Evolutionary conservation across 495 filamentous ascomycete genomes (phyloP).

Genomic region (Tuber melanosporum): DNA sequence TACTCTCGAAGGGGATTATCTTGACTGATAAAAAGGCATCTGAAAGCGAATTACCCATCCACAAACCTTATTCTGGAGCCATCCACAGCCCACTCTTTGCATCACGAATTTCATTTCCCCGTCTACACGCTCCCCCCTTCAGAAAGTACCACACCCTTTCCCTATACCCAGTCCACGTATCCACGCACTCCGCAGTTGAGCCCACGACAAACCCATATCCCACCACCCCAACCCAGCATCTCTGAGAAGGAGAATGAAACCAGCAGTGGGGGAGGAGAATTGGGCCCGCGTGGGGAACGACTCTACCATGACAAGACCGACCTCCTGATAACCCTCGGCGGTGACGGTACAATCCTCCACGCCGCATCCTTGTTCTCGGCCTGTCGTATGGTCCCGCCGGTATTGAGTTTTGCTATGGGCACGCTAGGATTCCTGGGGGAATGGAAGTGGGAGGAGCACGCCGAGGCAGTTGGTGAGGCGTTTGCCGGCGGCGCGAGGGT

Average conservation of each 20-base stretch:
- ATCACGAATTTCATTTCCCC: conserved; percentile 67
- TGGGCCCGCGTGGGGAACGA: conserved; percentile 37
- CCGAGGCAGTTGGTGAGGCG: conserved; percentile 81
- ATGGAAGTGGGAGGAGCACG: conserved; percentile 89
- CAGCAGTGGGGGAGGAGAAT: not conserved
- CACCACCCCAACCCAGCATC: conserved; percentile 4
- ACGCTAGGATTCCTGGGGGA: conserved; percentile 91
- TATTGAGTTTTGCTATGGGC: conserved; percentile 95
- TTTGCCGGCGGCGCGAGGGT: conserved; percentile 49
- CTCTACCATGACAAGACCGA: conserved; percentile 68
- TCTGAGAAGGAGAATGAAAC: not conserved
- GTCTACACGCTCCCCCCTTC: conserved; percentile 56
- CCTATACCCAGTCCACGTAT: conserved; percentile 41
- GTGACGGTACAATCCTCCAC: conserved; percentile 90
- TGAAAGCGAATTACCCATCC: conserved; percentile 69
- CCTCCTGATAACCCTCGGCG: conserved; percentile 78
- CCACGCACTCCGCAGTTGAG: conserved; percentile 33
- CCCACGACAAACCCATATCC: conserved; percentile 1
- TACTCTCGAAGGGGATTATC: conserved; percentile 3
- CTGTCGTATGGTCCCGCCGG: conserved; percentile 73
- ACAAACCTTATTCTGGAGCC: conserved; percentile 78
- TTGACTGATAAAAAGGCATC: conserved; percentile 52
- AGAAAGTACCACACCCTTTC: conserved; percentile 44
- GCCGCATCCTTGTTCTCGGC: conserved; percentile 85
- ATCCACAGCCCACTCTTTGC: conserved; percentile 62